Conservation (phyloP, 495 filamentous ascomycete species). For the Schizothecium vesticola region DNA sequence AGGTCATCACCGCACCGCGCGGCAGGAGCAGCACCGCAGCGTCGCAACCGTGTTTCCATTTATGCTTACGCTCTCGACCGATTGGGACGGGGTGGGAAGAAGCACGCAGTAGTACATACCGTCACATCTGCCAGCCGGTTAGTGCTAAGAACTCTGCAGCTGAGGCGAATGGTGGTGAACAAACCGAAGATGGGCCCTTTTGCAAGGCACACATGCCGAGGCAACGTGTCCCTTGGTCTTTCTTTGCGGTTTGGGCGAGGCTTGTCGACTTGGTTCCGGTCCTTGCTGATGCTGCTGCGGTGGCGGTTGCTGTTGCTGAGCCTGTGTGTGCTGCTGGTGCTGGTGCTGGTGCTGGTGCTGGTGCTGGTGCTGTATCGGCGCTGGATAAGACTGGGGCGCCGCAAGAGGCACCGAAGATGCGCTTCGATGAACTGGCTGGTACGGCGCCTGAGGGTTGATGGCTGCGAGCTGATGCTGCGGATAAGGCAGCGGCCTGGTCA, state of each 20-base stretch:
- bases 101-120: constrained; percentile 37
- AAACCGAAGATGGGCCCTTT: constrained; percentile 81
- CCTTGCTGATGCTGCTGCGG: constrained; percentile 10
- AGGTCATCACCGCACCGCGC: constrained; percentile 20
- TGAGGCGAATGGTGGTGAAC: constrained; percentile 18
- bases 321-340: neutral
- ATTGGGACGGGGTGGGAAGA: constrained; percentile 8
- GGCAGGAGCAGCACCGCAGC: constrained; percentile 18
- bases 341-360: neutral
- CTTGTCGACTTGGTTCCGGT: constrained; percentile 34
- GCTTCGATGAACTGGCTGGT: constrained; percentile 30
- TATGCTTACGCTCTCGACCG: constrained; percentile 18
- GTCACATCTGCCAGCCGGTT: constrained; percentile 39
- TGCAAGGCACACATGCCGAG: constrained; percentile 95
- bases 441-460: constrained; percentile 28
- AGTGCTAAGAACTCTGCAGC: constrained; percentile 1
- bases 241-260: constrained; percentile 62
- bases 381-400: constrained; percentile 29
- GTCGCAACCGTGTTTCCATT: constrained; percentile 21
- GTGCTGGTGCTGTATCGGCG: constrained; percentile 22
- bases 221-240: constrained; percentile 94
- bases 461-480: constrained; percentile 28
- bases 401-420: constrained; percentile 17
- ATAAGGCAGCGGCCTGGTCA: constrained; percentile 34
- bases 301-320: neutral